Evolutionary conservation across 352 stramenopile species (phyloP).

Genomic region (Phytopythium litorale): DNA sequence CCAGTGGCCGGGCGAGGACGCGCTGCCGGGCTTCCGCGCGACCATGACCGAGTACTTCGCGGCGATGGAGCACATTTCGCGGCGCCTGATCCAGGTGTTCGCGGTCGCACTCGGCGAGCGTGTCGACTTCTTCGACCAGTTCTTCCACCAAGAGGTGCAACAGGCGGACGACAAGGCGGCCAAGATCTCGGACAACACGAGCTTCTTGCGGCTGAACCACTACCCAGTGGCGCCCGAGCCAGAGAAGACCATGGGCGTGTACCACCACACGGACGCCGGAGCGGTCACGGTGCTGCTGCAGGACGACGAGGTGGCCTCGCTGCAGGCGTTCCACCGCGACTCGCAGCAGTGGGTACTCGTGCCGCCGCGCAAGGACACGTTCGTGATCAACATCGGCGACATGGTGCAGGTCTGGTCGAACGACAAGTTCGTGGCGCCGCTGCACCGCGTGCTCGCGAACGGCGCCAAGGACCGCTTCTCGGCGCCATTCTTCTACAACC

Average conservation of each 20-base stretch:
- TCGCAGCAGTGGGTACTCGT: slow-evolving; percentile 47
- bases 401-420: slow-evolving; percentile 61
- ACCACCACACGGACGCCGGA: slow-evolving; percentile 60
- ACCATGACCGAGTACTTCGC: slow-evolving; percentile 41
- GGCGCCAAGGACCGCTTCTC: slow-evolving; percentile 37
- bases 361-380: slow-evolving; percentile 33
- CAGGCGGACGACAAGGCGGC: neutral
- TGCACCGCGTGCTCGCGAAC: slow-evolving; percentile 52
- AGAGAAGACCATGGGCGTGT: slow-evolving; percentile 45
- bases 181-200: slow-evolving; percentile 57
- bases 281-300: slow-evolving; percentile 62
- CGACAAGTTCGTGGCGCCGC: slow-evolving; percentile 39
- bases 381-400: slow-evolving; percentile 66
- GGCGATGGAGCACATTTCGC: slow-evolving; percentile 50
- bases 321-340: slow-evolving; percentile 51
- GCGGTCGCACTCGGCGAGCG: slow-evolving; percentile 53
- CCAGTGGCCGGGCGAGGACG: slow-evolving; percentile 55
- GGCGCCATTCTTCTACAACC: slow-evolving; percentile 66
- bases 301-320: slow-evolving; percentile 51
- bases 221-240: slow-evolving; percentile 72
- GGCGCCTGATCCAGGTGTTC: slow-evolving; percentile 53
- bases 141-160: slow-evolving; percentile 30
- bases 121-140: slow-evolving; percentile 53
- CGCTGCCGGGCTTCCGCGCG: slow-evolving; percentile 52
- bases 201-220: slow-evolving; percentile 90